Evolutionary conservation across 148 eudicot species (phyloP), one percentile per base, ranked within the genome.

Genomic region (Camellia lanceoleosa): DNA sequence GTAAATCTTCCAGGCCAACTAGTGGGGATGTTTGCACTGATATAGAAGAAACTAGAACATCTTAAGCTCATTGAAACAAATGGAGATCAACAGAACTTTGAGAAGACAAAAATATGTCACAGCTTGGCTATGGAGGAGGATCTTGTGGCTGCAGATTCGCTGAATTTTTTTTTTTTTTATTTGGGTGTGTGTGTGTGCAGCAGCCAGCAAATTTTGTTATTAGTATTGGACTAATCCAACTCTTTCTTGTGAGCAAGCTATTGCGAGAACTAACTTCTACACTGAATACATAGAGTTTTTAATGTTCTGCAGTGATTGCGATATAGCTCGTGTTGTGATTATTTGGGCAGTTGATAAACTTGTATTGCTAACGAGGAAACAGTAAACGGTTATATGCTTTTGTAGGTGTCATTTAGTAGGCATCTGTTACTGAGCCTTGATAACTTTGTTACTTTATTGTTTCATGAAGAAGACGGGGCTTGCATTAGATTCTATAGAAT

Each of bases 1-100:
- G 74, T 46, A 52, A 77, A 67, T 72, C 63, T 9, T 78, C 80
- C 89, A 90, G 90, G 67, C 90, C 92, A 73, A 89, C 92, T 7
- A 89, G 90, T 70, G 90, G 92, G 79, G 81, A 83, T 66, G 61
- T 80, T 59, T 59, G 81, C 88, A 19, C 73, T 18, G 58, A 78
- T 54, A 46, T 51, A 74, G 67, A 82, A 84, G 78, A 59, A 60
- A 63, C 71, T 19, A 65, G 59, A 74, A 67, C 76, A 59, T 49
- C 78, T 30, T 58, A 42, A 74, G 74, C 30, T 56, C 46, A 43
- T 43, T 13, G 18, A 38, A 68, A 23, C 1, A 20, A 10, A 11
- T 9, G 46, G 43, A 11, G 44, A 73, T 30, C 12, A 38, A 11
- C 63, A 30, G 11, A 10, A 43, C 10, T 73, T 9, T 23, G 6